These are phyloP conservation scores for Globisporangium sylvaticum DNA, from an alignment of 352 stramenopile genomes.

Conservation along the genomic window DNA sequence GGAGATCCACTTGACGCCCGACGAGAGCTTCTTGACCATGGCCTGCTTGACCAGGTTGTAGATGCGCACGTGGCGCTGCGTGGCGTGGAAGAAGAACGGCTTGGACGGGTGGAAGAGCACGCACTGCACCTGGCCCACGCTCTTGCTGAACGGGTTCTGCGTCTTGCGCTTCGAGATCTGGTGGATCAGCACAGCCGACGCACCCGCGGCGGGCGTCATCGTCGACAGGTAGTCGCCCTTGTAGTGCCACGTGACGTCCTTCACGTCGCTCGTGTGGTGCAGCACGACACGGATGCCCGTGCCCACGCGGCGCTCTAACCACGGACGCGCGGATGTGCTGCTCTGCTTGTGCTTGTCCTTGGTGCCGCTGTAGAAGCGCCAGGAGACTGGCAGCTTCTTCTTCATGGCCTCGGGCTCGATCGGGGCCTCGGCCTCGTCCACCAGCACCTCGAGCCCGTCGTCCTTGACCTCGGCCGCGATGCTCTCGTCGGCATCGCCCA, in stretches of 20 bases:
- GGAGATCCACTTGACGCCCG: slow-evolving; percentile 98
- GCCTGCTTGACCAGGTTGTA: slow-evolving; percentile 99
- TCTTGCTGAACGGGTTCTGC: slow-evolving; percentile 97
- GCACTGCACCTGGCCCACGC: slow-evolving; percentile 91
- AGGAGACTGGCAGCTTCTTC: slow-evolving; percentile 90
- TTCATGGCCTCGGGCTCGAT: slow-evolving; percentile 78
- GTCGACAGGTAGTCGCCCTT: slow-evolving; percentile 99
- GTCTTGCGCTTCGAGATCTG: slow-evolving; percentile 96
- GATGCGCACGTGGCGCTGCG: slow-evolving; percentile 96
- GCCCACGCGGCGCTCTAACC: slow-evolving; percentile 75
- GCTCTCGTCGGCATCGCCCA: slow-evolving; percentile 80
- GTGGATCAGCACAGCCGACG: slow-evolving; percentile 96
- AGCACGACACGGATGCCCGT: slow-evolving; percentile 82
- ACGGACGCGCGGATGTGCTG: slow-evolving; percentile 31
- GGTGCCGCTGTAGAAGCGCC: slow-evolving; percentile 84
- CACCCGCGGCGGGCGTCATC: slow-evolving; percentile 85
- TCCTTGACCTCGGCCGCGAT: slow-evolving; percentile 54
- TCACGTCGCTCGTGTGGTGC: slow-evolving; percentile 89
- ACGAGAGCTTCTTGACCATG: slow-evolving; percentile 97
- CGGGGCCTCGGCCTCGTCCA: slow-evolving; percentile 65
- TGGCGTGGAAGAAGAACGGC: slow-evolving; percentile 99
- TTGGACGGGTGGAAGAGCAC: slow-evolving; percentile 98
- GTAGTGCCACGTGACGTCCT: slow-evolving; percentile 95
- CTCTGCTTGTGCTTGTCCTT: slow-evolving; percentile 75
- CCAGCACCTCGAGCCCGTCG: slow-evolving; percentile 37